phyloP scores from a whole-genome alignment of 495 filamentous ascomycete genomes.

The Lasiosphaeris hirsuta region DNA sequence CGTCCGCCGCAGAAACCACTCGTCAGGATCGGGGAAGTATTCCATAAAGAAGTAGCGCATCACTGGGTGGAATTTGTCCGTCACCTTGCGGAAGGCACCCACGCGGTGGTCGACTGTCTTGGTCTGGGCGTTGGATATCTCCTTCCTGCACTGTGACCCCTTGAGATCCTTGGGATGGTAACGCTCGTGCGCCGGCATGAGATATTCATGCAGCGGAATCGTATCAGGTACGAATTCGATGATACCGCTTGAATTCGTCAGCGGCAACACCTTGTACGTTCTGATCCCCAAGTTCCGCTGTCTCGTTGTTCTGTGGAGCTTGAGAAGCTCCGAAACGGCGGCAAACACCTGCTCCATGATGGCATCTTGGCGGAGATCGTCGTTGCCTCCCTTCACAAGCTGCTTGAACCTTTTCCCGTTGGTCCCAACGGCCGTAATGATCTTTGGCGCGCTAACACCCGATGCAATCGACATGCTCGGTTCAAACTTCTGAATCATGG shows the following conservation, averaged over 20 bases:
- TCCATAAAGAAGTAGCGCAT: constrained; percentile 97
- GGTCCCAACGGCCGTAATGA: constrained; percentile 71
- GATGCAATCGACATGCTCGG: constrained; percentile 77
- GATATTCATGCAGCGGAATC: constrained; percentile 81
- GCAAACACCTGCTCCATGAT: constrained; percentile 99
- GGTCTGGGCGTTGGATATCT: constrained; percentile 67
- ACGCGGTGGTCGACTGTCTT: constrained; percentile 67
- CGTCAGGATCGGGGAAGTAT: constrained; percentile 86
- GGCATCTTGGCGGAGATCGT: constrained; percentile 96
- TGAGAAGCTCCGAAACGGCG: constrained; percentile 85
- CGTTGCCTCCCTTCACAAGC: constrained; percentile 88
- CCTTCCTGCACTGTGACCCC: constrained; percentile 66
- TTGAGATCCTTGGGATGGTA: constrained; percentile 87
- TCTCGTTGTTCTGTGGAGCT: constrained; percentile 77
- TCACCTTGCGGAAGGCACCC: constrained; percentile 68
- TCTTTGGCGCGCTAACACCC: constrained; percentile 88
- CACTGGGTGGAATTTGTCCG: constrained; percentile 83
- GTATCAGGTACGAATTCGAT: constrained; percentile 97
- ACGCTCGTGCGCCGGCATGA: constrained; percentile 82
- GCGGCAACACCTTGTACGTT: constrained; percentile 92
- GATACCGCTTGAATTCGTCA: constrained; percentile 79
- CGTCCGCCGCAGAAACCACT: constrained; percentile 85
- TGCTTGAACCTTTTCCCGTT: constrained; percentile 81
- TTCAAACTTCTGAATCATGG: constrained; percentile 64
- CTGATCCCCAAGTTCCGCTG: constrained; percentile 85